A percentile compares a stretch with the other conserved stretches of the same genome.
Conservation (phyloP, 257 asterid species). For the Echites panduratus region DNA sequence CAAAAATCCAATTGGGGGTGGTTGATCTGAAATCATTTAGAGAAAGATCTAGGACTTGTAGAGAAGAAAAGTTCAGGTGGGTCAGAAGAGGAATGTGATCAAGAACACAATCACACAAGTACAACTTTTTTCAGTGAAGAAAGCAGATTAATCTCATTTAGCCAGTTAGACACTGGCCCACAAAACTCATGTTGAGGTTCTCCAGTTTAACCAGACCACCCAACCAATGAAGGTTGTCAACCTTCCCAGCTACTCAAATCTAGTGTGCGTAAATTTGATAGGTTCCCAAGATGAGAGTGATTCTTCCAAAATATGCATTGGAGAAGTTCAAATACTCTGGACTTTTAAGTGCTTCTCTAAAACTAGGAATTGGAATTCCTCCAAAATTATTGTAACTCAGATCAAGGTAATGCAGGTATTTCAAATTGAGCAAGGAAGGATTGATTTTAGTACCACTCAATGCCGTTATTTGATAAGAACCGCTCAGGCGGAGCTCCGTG, state of each 20-base stretch:
- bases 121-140: conserved; percentile 18
- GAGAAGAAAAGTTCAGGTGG: conserved; percentile 12
- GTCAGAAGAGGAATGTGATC: neutral
- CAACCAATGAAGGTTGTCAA: conserved; percentile 23
- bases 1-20: conserved; percentile 27
- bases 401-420: conserved; percentile 22
- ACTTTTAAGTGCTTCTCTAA: conserved; percentile 10
- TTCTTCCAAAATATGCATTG: conserved; percentile 5
- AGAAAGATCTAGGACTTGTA: conserved; percentile 17
- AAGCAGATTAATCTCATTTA: conserved; percentile 14
- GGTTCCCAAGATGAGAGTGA: conserved; percentile 24
- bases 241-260: neutral
- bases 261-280: conserved; percentile 16
- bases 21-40: neutral
- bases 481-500: conserved; percentile 14
- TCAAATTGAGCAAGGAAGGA: conserved; percentile 24
- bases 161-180: conserved; percentile 19
- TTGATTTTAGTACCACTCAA: conserved; percentile 12
- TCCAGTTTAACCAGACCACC: conserved; percentile 16
- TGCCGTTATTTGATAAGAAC: too few relatives aligned
- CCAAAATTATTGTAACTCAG: conserved; percentile 15
- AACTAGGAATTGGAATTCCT: conserved; percentile 11
- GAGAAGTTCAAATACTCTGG: conserved; percentile 17
- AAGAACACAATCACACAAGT: conserved; percentile 7
- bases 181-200: conserved; percentile 7